Base-by-base conservation (phyloP, 208 protist species). In the Leishmania guyanensis region DNA sequence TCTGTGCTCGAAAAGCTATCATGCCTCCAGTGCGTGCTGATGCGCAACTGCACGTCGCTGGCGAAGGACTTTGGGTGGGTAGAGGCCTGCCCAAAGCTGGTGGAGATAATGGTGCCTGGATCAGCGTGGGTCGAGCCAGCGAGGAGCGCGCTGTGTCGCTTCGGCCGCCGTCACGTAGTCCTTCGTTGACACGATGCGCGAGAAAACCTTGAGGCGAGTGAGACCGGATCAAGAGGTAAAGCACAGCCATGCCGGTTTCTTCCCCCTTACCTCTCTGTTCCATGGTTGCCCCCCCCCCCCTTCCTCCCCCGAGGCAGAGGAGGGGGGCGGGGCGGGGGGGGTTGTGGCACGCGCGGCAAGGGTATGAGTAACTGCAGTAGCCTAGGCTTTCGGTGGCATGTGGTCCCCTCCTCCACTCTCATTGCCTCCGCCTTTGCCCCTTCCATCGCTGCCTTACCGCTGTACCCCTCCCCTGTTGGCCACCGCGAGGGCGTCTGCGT, bases 51-150 rank as follows among this genome's bases (percentile, higher is more conserved):
- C 53, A 33, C 60, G 48, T 46, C 46, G n/a, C 71, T 85, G 14
- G 50, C n/a, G 5, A 65, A 51, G 39, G 39, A 79, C 29, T 85
- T 85, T 51, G 39, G 39, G 33, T 85, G 82, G 82, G 8, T 79
- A 10, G 56, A 51, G 22, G 65, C 36, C 9, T 85, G 82, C 29
- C 77, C 82, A 0, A 51, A 26, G 1, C 26, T 85, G 73, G 22
- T 20, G n/a, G 62, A 75, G 43, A 3, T 85, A 43, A 60, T 78
- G 62, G 17, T 82, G 48, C 82, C 82, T 17, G 48, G 48, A 43
- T 1, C n/a, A 0, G 3, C 8, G 0, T 82, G 76, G 76, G n/a
- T 65, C 20, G 46, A 51, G 6, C 43, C 72, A 20, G 82, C 82
- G 14, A 22, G 2, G 10, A 36, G 56, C 5, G 46, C 12, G 29